Evolutionary conservation across 768 basidiomycete species (phyloP).

Genomic region (Serendipita vermifera): DNA sequence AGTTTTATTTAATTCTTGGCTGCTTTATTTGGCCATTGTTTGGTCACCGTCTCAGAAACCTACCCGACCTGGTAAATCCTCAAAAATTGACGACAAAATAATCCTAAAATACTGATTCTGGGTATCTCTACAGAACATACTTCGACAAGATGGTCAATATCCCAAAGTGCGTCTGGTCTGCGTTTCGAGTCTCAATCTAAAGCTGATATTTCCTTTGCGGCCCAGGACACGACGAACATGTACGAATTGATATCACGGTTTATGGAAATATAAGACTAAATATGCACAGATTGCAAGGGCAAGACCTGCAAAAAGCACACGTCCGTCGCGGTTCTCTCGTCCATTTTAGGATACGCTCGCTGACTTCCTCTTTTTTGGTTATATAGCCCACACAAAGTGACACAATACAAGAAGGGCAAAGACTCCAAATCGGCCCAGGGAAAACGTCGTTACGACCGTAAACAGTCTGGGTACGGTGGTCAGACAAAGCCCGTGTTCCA

Average conservation of each 20-base stretch:
- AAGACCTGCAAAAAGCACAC: constrained; percentile 96
- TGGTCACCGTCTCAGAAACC: no score
- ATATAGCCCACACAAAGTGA: constrained; percentile 91
- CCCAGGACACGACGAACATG: constrained; percentile 91
- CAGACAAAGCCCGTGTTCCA: constrained; percentile 99
- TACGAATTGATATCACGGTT: constrained; percentile 40
- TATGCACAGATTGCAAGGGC: constrained; percentile 79
- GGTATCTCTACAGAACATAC: constrained; percentile 18
- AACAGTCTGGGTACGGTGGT: constrained; percentile 98
- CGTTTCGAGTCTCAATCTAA: neutral
- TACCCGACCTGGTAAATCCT: no score
- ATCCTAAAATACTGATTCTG: no score
- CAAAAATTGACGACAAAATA: no score
- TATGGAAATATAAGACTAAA: constrained; percentile 9
- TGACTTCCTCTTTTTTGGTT: constrained; percentile 13
- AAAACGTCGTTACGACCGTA: constrained; percentile 99
- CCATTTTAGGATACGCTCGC: constrained; percentile 12
- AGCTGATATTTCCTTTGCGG: no score
- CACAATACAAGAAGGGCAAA: constrained; percentile 99
- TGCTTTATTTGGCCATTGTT: no score
- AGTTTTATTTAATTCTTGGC: no score
- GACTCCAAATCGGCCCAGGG: constrained; percentile 96
- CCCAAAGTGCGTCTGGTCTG: constrained; percentile 56
- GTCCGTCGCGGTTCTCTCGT: constrained; percentile 35
- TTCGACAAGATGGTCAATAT: constrained; percentile 97